Evolutionary conservation across 352 stramenopile genomes (phyloP).

Genomic region (Globisporangium yorkense): DNA sequence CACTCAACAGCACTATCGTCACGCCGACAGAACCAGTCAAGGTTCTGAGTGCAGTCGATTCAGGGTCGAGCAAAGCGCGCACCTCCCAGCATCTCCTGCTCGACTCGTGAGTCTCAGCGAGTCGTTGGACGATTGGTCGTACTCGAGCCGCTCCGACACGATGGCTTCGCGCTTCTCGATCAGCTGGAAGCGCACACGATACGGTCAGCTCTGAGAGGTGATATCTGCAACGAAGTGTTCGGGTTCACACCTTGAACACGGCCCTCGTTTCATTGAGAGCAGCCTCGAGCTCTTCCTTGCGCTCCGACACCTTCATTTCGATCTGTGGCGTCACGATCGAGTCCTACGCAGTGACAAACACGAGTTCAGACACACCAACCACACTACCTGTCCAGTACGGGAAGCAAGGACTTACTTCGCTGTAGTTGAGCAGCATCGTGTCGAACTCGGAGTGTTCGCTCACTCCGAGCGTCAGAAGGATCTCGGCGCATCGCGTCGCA

Average conservation of each 20-base stretch:
- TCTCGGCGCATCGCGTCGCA: conserved; percentile 2
- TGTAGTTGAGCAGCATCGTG: conserved; percentile 5
- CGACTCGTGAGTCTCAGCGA: conserved; percentile 17
- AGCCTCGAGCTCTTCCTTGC: conserved; percentile 26
- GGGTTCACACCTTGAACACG: conserved; percentile 2
- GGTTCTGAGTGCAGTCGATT: neutral
- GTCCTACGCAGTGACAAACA: conserved; percentile 3
- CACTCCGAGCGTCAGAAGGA: conserved; percentile 12
- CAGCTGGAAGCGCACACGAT: conserved; percentile 14
- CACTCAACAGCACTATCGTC: neutral
- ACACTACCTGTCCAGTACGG: too few species aligned
- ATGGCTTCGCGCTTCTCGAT: conserved; percentile 42
- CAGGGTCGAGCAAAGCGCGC: neutral
- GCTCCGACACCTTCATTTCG: conserved; percentile 25
- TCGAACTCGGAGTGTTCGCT: conserved; percentile 16
- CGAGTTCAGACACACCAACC: neutral
- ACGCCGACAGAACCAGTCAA: too few species aligned
- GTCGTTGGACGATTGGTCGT: conserved; percentile 15
- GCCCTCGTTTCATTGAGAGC: conserved; percentile 14
- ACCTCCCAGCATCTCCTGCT: conserved; percentile 12
- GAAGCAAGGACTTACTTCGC: conserved; percentile 3
- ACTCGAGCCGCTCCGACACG: conserved; percentile 27
- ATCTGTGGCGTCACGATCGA: conserved; percentile 25
- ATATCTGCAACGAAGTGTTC: conserved; percentile 1
- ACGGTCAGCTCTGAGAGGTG: neutral